A percentile compares a stretch with the other conserved stretches of the same genome.
Conservation (phyloP, 495 filamentous ascomycete species). For the Eremomyces bilateralis region DNA sequence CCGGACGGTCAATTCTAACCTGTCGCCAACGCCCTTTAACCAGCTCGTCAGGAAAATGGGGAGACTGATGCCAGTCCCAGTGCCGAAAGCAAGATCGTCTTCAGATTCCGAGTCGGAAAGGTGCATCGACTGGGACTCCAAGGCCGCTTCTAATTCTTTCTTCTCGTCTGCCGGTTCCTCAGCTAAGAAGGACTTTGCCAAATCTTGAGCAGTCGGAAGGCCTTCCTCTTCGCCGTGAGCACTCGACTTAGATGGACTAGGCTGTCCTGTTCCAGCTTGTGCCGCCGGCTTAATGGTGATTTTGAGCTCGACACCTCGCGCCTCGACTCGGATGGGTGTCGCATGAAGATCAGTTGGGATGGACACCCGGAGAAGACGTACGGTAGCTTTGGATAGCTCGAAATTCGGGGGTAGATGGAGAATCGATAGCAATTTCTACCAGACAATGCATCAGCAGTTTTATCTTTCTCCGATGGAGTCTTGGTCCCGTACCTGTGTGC, state of each 20-base stretch:
- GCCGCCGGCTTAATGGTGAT: neutral
- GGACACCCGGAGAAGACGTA: conserved; percentile 48
- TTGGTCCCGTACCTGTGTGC: conserved; percentile 35
- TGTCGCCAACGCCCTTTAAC: conserved; percentile 61
- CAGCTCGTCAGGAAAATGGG: conserved; percentile 68
- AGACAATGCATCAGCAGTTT: conserved; percentile 1
- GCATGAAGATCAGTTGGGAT: conserved; percentile 64
- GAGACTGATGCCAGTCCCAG: conserved; percentile 48
- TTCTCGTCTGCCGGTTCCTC: conserved; percentile 57
- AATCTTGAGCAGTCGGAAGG: conserved; percentile 56
- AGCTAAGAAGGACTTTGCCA: conserved; percentile 74
- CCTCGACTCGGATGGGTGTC: conserved; percentile 54
- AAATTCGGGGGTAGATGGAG: conserved; percentile 48
- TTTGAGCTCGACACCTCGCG: conserved; percentile 50
- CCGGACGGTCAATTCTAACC: conserved; percentile 47
- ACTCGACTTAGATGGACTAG: too few relatives aligned
- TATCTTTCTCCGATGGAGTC: neutral
- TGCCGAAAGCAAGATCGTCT: conserved; percentile 43
- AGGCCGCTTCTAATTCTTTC: conserved; percentile 51
- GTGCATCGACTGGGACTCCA: conserved; percentile 43
- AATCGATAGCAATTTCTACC: conserved; percentile 51
- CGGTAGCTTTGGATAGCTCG: conserved; percentile 44
- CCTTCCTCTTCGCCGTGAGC: conserved; percentile 22
- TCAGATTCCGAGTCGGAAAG: conserved; percentile 27
- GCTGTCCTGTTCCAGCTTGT: conserved; percentile 13